A percentile compares a stretch with the other conserved stretches of the same genome.
phyloP scores from a whole-genome alignment of 257 asterid species.

The Nicotiana otophora region DNA sequence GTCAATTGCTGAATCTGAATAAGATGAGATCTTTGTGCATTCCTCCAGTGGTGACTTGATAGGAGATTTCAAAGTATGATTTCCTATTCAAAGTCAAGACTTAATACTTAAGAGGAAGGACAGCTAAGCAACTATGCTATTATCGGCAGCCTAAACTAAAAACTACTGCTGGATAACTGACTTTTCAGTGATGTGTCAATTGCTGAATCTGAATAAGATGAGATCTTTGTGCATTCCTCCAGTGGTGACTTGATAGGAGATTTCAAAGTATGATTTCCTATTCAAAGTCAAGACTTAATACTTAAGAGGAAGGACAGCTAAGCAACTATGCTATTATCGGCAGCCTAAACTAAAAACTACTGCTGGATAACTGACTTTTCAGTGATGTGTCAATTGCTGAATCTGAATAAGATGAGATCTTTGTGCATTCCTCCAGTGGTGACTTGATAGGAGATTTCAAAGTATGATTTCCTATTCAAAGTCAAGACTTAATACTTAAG shows the following conservation, averaged over 20 bases:
- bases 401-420: not conserved
- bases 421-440: not conserved
- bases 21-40: constrained; percentile 2
- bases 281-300: not conserved
- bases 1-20: not conserved
- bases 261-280: not conserved
- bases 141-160: too few species aligned
- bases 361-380: too few species aligned
- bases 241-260: not conserved
- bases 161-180: too few species aligned
- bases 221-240: constrained; percentile 7
- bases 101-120: not conserved
- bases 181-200: not conserved
- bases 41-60: not conserved
- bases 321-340: too few species aligned
- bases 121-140: too few species aligned
- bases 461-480: not conserved
- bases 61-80: not conserved
- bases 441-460: not conserved
- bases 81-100: not conserved
- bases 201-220: not conserved
- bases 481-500: not conserved
- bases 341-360: too few species aligned
- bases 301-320: not conserved
- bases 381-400: not conserved